A percentile compares a stretch with the other conserved stretches of the same genome.
Conservation (phyloP, 345 rosid genomes). For the Eutrema heterophyllum region DNA sequence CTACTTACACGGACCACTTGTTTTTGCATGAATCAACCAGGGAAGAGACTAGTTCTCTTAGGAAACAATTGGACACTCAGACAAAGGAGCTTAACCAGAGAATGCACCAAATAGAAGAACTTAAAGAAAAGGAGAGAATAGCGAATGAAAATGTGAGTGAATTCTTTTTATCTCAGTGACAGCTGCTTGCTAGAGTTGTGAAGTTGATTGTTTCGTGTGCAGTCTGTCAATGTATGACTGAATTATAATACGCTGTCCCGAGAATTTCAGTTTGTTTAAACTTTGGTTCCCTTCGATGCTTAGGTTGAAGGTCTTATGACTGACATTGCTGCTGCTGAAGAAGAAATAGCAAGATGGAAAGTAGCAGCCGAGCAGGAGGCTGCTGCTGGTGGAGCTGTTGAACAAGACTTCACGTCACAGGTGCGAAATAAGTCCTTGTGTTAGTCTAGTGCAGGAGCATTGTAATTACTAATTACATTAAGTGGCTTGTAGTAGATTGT, state of each 20-base stretch:
- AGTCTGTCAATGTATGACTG: background rate
- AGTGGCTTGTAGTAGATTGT: background rate
- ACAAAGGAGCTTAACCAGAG: slow-evolving; percentile 68
- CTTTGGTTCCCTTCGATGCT: background rate
- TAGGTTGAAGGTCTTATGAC: slow-evolving; percentile 98
- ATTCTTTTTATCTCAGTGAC: too few species aligned
- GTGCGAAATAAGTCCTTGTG: slow-evolving; percentile 31
- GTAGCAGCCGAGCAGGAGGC: slow-evolving; percentile 99
- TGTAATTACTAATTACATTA: slow-evolving; percentile 6
- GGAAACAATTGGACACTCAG: slow-evolving; percentile 66
- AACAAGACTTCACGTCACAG: slow-evolving; percentile 70
- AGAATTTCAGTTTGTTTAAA: background rate
- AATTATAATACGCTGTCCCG: background rate
- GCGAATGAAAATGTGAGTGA: slow-evolving; percentile 92
- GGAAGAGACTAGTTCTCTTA: slow-evolving; percentile 69
- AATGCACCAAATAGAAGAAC: slow-evolving; percentile 72
- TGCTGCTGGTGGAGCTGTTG: slow-evolving; percentile 94
- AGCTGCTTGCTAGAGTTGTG: slow-evolving; percentile 4
- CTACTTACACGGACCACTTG: background rate
- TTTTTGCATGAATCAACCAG: slow-evolving; percentile 37
- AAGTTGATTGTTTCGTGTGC: background rate
- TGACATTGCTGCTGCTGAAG: slow-evolving; percentile 96
- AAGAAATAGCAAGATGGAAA: slow-evolving; percentile 98
- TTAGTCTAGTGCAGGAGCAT: background rate
- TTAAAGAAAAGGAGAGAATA: slow-evolving; percentile 82